These are phyloP conservation scores for Trichosporon sp. DNA, from an alignment of 1,284 basidiomycete genomes.

Conservation along the genomic window DNA sequence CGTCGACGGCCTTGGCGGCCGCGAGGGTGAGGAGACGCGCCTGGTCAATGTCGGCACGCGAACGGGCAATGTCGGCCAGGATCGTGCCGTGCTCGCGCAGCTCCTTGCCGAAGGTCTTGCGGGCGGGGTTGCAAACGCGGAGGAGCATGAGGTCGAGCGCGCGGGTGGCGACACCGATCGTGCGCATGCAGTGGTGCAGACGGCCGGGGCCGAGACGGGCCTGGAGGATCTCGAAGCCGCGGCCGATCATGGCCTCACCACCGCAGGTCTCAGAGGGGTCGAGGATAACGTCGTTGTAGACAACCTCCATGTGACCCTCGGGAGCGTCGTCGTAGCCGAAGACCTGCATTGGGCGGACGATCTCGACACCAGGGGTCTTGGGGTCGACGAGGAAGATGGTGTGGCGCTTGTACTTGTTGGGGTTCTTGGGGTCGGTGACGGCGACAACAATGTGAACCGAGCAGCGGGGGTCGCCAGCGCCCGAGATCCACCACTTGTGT, in stretches of 20 bases:
- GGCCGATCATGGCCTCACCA: constrained; percentile 73
- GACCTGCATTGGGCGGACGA: constrained; percentile 88
- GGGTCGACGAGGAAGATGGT: constrained; percentile 91
- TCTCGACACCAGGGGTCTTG: constrained; percentile 80
- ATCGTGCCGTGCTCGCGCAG: constrained; percentile 90
- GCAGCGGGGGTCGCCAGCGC: constrained; percentile 90
- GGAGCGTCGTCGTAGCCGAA: constrained; percentile 94
- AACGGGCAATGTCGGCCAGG: constrained; percentile 84
- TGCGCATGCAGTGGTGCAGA: constrained; percentile 98
- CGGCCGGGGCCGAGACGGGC: constrained; percentile 94
- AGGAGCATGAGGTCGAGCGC: constrained; percentile 86
- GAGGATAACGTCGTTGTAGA: constrained; percentile 91
- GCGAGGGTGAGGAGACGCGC: constrained; percentile 84
- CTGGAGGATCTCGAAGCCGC: constrained; percentile 97
- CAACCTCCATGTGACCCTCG: constrained; percentile 92
- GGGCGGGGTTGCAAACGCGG: constrained; percentile 84
- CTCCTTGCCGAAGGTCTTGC: constrained; percentile 91
- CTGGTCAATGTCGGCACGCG: constrained; percentile 87
- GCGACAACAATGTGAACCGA: constrained; percentile 88
- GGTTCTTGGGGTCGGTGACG: constrained; percentile 53
- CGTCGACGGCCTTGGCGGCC: constrained; percentile 93
- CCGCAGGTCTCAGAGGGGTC: constrained; percentile 62
- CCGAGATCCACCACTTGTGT: constrained; percentile 99
- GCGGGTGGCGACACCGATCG: constrained; percentile 82
- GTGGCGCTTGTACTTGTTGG: constrained; percentile 73